Percentiles rank a stretch among this genome's conserved stretches.
phyloP scores from a whole-genome alignment of 116 monocot species.

The Dioscorea cayenensis region DNA sequence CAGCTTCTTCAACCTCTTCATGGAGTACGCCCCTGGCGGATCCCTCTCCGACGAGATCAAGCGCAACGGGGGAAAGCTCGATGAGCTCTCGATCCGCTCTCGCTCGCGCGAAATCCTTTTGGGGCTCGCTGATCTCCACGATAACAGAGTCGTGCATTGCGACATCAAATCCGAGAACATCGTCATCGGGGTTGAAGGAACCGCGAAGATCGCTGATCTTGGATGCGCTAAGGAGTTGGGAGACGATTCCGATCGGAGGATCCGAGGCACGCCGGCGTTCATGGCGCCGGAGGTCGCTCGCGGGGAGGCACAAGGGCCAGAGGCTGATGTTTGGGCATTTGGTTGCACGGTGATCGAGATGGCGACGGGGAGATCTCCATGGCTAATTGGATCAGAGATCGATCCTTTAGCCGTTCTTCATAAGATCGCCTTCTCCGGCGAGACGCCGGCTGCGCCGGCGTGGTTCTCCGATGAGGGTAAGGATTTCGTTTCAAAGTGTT shows the following conservation, averaged over 20 bases:
- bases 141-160: slow-evolving; percentile 45
- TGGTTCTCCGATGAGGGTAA: slow-evolving; percentile 31
- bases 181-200: slow-evolving; percentile 40
- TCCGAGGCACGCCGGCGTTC: slow-evolving; percentile 51
- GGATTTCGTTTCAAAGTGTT: slow-evolving; percentile 56
- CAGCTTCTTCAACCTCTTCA: slow-evolving; percentile 46
- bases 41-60: slow-evolving; percentile 42
- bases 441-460: slow-evolving; percentile 28
- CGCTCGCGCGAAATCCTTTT: slow-evolving; percentile 25
- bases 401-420: slow-evolving; percentile 25
- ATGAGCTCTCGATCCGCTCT: slow-evolving; percentile 22
- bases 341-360: slow-evolving; percentile 84
- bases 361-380: slow-evolving; percentile 57
- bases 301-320: slow-evolving; percentile 43
- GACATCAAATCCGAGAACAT: slow-evolving; percentile 71
- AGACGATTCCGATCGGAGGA: neutral
- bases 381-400: slow-evolving; percentile 20
- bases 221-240: slow-evolving; percentile 38
- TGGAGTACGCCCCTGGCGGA: slow-evolving; percentile 77
- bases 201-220: slow-evolving; percentile 57
- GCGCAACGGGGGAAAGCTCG: slow-evolving; percentile 16
- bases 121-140: slow-evolving; percentile 52
- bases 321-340: slow-evolving; percentile 60
- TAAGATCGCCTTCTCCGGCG: slow-evolving; percentile 38
- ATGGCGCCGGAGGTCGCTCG: slow-evolving; percentile 49